phyloP scores from a whole-genome alignment of 805 yeast species.

The Monosporozyma unispora region DNA sequence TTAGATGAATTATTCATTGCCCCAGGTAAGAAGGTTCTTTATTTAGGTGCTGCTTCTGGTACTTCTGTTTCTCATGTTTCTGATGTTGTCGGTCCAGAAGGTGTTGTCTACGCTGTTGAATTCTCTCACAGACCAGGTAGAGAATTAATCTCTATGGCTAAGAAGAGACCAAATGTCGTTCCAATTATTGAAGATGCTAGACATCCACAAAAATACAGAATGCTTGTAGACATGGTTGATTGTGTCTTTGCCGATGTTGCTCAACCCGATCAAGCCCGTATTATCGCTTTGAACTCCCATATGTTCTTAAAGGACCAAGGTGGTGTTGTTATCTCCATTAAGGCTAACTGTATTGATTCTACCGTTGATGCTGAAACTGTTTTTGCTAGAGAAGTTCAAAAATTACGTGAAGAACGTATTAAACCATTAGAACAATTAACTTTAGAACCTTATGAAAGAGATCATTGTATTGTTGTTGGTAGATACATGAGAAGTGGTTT shows the following conservation, averaged over 20 bases:
- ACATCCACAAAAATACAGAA: slow-evolving; percentile 99
- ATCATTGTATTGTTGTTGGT: slow-evolving; percentile 98
- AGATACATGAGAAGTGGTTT: slow-evolving; percentile 86
- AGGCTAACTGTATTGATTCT: slow-evolving; percentile 99
- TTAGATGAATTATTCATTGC: slow-evolving; percentile 93
- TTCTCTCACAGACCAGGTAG: slow-evolving; percentile 99
- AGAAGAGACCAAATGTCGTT: slow-evolving; percentile 98
- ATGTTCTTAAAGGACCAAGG: slow-evolving; percentile 97
- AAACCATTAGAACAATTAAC: slow-evolving; percentile 98
- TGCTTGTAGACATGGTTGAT: slow-evolving; percentile 98
- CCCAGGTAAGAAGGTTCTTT: slow-evolving; percentile 96
- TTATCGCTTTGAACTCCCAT: slow-evolving; percentile 96
- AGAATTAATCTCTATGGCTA: slow-evolving; percentile 98
- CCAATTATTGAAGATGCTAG: slow-evolving; percentile 99
- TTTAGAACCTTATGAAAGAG: slow-evolving; percentile 99
- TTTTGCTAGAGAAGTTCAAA: slow-evolving; percentile 98
- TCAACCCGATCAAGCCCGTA: slow-evolving; percentile 99
- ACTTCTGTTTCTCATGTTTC: slow-evolving; percentile 98
- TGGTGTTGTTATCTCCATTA: slow-evolving; percentile 96
- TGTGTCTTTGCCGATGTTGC: slow-evolving; percentile 99
- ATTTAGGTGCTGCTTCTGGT: slow-evolving; percentile 99
- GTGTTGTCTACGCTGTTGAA: slow-evolving; percentile 97
- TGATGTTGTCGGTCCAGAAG: slow-evolving; percentile 98
- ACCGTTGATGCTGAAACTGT: slow-evolving; percentile 99
- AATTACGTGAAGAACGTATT: slow-evolving; percentile 96